phyloP scores from a whole-genome alignment of 306 rosid species.

The Vigna mungo region DNA sequence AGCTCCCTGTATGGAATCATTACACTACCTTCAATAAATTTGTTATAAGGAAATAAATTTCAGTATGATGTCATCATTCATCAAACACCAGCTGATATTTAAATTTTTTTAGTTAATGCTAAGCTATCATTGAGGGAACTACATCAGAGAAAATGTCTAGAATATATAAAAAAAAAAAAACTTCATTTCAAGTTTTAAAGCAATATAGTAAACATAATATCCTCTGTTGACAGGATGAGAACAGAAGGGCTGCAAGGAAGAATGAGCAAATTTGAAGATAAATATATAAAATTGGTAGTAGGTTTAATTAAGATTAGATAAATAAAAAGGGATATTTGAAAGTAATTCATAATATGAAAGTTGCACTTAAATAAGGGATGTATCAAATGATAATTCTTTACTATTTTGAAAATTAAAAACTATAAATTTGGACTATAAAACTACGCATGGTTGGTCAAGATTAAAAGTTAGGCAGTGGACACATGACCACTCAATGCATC shows the following conservation, averaged over 20 bases:
- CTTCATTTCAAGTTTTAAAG: not conserved
- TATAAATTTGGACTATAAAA: not conserved
- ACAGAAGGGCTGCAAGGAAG: not conserved
- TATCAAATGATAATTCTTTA: not conserved
- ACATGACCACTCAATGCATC: not conserved
- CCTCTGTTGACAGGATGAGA: not conserved
- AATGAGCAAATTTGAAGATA: not conserved
- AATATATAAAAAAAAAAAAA: not conserved
- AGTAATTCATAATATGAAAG: not conserved
- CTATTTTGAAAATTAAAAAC: not conserved
- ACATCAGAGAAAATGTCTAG: not conserved
- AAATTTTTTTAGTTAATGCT: not conserved
- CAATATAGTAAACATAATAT: not conserved
- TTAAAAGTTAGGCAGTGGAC: not conserved
- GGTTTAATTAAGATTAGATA: not conserved
- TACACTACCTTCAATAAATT: slow-evolving; percentile 43
- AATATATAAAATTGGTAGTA: not conserved
- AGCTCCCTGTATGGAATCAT: slow-evolving; percentile 65
- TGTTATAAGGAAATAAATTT: slow-evolving; percentile 33
- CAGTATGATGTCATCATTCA: slow-evolving; percentile 35
- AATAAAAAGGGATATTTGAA: not conserved
- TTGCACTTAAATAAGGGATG: not conserved
- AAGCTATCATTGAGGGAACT: not conserved
- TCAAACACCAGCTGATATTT: not conserved
- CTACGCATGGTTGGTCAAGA: not conserved